Evolutionary conservation across 257 asterid genomes (phyloP).

Genomic region (Euphrasia confusa): DNA sequence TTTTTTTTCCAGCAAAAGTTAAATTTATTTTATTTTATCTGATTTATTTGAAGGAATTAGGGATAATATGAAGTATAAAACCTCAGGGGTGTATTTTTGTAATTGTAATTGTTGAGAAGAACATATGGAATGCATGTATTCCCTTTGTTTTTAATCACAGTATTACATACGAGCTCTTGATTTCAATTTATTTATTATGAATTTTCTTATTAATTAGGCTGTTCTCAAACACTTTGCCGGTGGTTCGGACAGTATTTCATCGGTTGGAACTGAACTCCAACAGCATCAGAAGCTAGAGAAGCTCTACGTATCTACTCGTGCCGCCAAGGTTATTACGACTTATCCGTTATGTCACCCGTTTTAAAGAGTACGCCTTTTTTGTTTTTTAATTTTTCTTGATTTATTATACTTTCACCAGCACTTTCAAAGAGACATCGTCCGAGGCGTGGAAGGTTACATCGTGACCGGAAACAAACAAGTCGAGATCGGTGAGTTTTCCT

Average conservation of each 20-base stretch:
- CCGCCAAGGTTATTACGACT: conserved; percentile 55
- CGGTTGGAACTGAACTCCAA: conserved; percentile 46
- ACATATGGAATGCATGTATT: neutral
- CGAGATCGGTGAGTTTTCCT: conserved; percentile 48
- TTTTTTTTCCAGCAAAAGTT: no score
- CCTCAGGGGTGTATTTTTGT: neutral
- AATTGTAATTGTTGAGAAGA: neutral
- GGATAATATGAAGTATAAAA: no score
- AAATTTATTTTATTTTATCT: neutral
- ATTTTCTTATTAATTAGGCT: conserved; percentile 40
- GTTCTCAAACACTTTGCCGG: conserved; percentile 51
- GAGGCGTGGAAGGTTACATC: conserved; percentile 68
- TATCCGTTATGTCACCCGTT: conserved; percentile 5
- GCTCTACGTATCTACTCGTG: conserved; percentile 61
- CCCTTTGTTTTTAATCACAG: neutral
- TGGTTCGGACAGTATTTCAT: conserved; percentile 41
- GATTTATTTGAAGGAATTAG: no score
- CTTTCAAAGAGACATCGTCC: conserved; percentile 69
- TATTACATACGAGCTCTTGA: no score
- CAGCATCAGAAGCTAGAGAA: conserved; percentile 62
- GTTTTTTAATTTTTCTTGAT: neutral
- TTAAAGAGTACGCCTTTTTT: neutral
- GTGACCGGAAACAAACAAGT: conserved; percentile 70
- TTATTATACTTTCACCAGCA: conserved; percentile 35
- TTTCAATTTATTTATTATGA: conserved; percentile 3